Base-by-base conservation (phyloP, 192 early-diverging fungal genomes). In the Entomortierella lignicola region DNA sequence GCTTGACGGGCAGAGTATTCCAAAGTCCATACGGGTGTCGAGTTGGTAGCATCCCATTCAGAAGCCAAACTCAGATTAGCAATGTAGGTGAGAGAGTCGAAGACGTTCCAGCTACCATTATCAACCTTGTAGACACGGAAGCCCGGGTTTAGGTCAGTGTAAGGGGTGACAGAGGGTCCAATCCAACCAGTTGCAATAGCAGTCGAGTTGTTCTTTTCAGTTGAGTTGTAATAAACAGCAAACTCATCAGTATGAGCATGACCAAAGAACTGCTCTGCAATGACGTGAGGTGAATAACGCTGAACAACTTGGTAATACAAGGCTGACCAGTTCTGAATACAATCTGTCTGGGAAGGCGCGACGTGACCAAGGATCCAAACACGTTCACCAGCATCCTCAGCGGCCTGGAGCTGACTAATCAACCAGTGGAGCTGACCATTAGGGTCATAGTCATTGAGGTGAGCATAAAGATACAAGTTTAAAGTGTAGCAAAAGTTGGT, bases 361-460 rank as follows among this genome's bases (percentile, higher is more conserved):
- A 85, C 77, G 57, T 87, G 86, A 2, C 86, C 87, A 64, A 86
- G 80, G 10, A 89, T 85, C 84, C 84, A 89, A 25, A 85, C 87
- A 25, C 75, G 72, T 43, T 86, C 81, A 21, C 67, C 67, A 20
- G 60, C 52, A 69, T 81, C 80, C 52, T 89, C 87, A 47, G 87
- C 71, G 8, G 69, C 71, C n/a, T 85, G 81, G 21, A 89, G 68
- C 37, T 89, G 71, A 0, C 47, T 23, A 23, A 89, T 56, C 6
- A 89, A 26, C 86, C 86, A 86, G 8, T 59, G 41, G 27, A 89
- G 60, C 13, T 83, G 59, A 17, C 80, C 72, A 43, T 88, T 81
- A 2, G 86, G 83, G 41, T 89, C 86, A 54, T 54, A 51, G 20
- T 69, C 71, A 27, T 70, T 60, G 26, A 72, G 67, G 27, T 72